These are phyloP conservation scores for Hyaloperonospora brassicae DNA, from an alignment of 352 stramenopile species.

Conservation along the genomic window DNA sequence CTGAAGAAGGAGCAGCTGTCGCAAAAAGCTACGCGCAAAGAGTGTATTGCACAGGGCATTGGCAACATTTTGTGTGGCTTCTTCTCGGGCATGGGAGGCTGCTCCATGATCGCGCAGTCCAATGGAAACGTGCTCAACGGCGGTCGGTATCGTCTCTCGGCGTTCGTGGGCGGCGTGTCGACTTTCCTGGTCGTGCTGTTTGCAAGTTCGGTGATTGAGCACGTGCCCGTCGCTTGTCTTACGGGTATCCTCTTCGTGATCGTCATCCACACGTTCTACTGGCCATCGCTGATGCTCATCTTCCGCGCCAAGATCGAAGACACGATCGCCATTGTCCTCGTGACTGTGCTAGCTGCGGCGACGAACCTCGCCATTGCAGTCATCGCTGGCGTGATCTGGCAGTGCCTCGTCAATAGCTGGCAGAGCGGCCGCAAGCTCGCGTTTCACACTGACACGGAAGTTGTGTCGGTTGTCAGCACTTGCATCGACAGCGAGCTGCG, in stretches of 20 bases:
- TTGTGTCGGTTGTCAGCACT: slow-evolving; percentile 25
- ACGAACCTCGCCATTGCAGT: slow-evolving; percentile 85
- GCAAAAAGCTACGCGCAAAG: slow-evolving; percentile 48
- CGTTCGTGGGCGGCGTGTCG: slow-evolving; percentile 50
- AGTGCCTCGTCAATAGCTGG: slow-evolving; percentile 78
- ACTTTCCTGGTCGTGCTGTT: slow-evolving; percentile 78
- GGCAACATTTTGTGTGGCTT: slow-evolving; percentile 89
- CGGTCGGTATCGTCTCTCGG: slow-evolving; percentile 57
- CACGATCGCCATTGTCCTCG: slow-evolving; percentile 69
- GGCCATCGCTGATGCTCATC: slow-evolving; percentile 77
- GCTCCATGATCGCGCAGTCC: slow-evolving; percentile 91
- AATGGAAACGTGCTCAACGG: slow-evolving; percentile 87
- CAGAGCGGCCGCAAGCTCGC: slow-evolving; percentile 48
- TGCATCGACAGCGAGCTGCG: slow-evolving; percentile 27
- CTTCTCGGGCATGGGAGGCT: slow-evolving; percentile 90
- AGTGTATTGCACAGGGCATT: slow-evolving; percentile 84
- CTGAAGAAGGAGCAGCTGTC: slow-evolving; percentile 72
- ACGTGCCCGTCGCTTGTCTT: slow-evolving; percentile 78
- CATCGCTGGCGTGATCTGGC: slow-evolving; percentile 76
- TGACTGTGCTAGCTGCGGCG: slow-evolving; percentile 76
- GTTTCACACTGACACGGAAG: slow-evolving; percentile 27
- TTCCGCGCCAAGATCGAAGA: slow-evolving; percentile 66
- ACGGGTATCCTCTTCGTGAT: slow-evolving; percentile 86
- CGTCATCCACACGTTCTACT: slow-evolving; percentile 87
- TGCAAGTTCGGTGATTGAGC: slow-evolving; percentile 73